phyloP scores from a whole-genome alignment of 2,329 filamentous ascomycete species.

The Alternaria hordeiaustralica region DNA sequence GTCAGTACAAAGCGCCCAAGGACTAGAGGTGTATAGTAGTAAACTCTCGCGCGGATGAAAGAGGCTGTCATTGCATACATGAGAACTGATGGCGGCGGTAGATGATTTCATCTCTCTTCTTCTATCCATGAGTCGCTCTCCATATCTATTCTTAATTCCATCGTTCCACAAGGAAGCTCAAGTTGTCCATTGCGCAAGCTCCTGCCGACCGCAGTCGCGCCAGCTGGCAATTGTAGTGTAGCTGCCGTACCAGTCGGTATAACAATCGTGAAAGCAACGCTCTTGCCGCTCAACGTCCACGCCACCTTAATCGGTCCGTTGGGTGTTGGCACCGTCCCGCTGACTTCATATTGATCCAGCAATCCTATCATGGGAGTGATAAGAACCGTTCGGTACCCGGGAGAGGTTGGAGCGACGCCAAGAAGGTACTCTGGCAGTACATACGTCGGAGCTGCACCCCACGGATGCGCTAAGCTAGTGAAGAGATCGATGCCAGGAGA shows the following conservation, averaged over 20 bases:
- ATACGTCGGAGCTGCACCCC: conserved; percentile 56
- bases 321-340: background rate
- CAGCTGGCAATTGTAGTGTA: background rate
- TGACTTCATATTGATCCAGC: background rate
- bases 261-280: background rate
- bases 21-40: background rate
- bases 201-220: background rate
- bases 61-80: background rate
- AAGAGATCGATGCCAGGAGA: conserved; percentile 52
- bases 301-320: background rate
- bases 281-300: background rate
- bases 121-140: background rate
- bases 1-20: background rate
- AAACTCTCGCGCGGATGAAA: background rate
- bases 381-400: conserved; percentile 17
- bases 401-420: conserved; percentile 12
- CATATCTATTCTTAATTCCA: background rate
- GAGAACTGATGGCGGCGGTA: background rate
- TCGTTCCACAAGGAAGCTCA: background rate
- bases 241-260: background rate
- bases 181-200: background rate
- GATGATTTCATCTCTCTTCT: background rate
- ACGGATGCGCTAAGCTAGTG: conserved; percentile 54
- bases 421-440: conserved; percentile 40
- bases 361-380: background rate